Base-by-base conservation (phyloP, 2,329 filamentous ascomycete species). In the Cladophialophora carrionii region DNA sequence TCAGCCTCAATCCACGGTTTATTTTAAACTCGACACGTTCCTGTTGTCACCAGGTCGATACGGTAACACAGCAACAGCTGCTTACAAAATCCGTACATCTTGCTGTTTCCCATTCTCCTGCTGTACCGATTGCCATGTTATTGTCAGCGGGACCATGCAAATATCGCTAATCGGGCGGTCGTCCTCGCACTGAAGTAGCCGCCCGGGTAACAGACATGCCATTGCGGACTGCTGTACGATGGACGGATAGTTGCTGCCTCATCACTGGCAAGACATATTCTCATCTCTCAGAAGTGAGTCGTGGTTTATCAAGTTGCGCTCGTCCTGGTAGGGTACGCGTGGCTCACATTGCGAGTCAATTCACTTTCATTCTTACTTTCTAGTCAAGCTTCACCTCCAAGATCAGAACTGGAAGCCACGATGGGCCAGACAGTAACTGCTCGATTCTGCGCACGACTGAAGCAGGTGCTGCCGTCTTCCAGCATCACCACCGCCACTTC, bases 401-500 rank as follows among this genome's bases (percentile, higher is more conserved):
- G 3, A 8, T 43, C 5, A 46, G 24, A 17, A 41, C 29, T 54
- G 62, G 65, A 61, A 64, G 26, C 52, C 51, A 58, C 65, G 37
- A 20, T 26, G 34, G 32, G 31, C 41, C 57, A 41, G 59, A 65
- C 64, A 59, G 59, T 55, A 54, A 41, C 51, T 54, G 46, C 49
- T 55, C 55, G 62, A 24, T 43, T 56, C 14, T 61, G 57, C 54
- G 37, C 62, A 29, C 60, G 43, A 24, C 59, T 65, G 24, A 62
- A 58, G 58, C 62, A 67, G 51, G 62, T 63, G 59, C 62, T 63
- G 54, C 60, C 59, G n/a, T 41, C 55, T 41, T 62, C 59, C 31
- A 49, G 24, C 62, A 48, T 59, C 49, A 51, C 54, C 26, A 37
- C 57, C 46, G 41, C 59, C 49, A 48, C 17, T 43, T 55, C 26